Percentiles rank a stretch among this genome's conserved stretches.
These are phyloP conservation scores for Rhynchosporium agropyri DNA, from an alignment of 2,329 filamentous ascomycete species.

Conservation along the genomic window DNA sequence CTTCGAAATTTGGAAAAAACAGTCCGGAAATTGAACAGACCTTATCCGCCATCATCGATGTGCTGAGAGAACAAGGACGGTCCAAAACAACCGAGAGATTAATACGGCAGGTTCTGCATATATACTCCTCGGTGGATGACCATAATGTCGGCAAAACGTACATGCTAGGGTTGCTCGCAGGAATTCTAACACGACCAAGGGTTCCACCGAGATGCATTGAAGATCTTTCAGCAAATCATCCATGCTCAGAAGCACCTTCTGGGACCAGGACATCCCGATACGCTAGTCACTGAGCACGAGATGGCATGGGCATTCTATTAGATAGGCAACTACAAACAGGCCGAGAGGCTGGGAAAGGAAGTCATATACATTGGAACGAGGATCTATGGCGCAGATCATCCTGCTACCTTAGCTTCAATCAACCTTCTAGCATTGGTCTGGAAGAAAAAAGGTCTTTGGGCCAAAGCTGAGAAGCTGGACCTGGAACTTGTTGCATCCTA, in stretches of 20 bases:
- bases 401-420: not conserved
- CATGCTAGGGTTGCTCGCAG: not conserved
- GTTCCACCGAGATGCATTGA: not conserved
- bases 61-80: not conserved
- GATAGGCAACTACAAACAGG: not conserved
- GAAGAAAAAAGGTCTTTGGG: conserved; percentile 3
- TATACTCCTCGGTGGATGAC: not conserved
- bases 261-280: not conserved
- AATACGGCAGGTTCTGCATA: not conserved
- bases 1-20: not conserved
- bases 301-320: conserved; percentile 2
- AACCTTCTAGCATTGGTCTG: conserved; percentile 5
- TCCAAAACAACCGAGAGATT: not conserved
- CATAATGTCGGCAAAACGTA: not conserved
- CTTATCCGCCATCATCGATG: not conserved
- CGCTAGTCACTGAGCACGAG: not conserved
- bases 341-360: conserved; percentile 10
- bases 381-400: conserved; percentile 9
- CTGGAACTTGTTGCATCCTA: too few species aligned
- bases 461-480: conserved; percentile 1
- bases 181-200: not conserved
- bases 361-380: conserved; percentile 1
- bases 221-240: not conserved
- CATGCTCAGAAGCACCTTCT: not conserved
- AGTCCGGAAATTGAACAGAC: not conserved